Base-by-base conservation (phyloP, 495 filamentous ascomycete genomes). In the Hyaloscypha hepaticicola region DNA sequence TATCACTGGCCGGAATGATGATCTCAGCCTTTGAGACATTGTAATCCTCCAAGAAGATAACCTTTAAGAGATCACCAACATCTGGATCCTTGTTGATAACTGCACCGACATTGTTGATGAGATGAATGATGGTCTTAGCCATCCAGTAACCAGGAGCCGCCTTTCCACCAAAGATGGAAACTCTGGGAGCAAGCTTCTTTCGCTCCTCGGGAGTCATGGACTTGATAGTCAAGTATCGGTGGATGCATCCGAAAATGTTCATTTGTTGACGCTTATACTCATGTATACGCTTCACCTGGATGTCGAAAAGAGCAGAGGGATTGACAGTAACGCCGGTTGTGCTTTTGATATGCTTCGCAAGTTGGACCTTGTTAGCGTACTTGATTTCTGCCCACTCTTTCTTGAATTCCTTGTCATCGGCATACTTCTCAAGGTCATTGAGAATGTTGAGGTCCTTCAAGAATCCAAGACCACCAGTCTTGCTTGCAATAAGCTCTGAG, bases 241-340 rank as follows among this genome's bases (percentile, higher is more conserved):
- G 90, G 70, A 99, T 98, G 64, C 96, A 91, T 57, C 95, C 95
- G 69, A 99, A 97, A 73, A 99, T 97, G 79, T 99, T 99, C 72
- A 99, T 87, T 74, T 99, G 95, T 78, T 99, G 95, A 58, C 95
- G 90, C 83, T 99, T 99, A 78, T 99, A 99, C 79, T 99, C 95
- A 77, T 99, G 95, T 73, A 99, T 99, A 67, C 95, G 90, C 82
- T 99, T 99, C 61, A 98, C 95, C 75, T 99, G 95, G 11, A 99
- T 89, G 72, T 99, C 95, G 70, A 99, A 99, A 33, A 99, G 82
- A 0, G 94, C 85, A 26, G 87, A 80, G 1, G 95, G 96, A 74
- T 96, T 93, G 71, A 99, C 92, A 19, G 81, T 86, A 59, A 95
- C 84, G 27, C 87, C 87, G 5, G 86, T 90, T 6, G 87, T 89